Evolutionary conservation across 305 asterid species (phyloP), one percentile per base, ranked within the genome.

Genomic region (Fraxinus greggii): DNA sequence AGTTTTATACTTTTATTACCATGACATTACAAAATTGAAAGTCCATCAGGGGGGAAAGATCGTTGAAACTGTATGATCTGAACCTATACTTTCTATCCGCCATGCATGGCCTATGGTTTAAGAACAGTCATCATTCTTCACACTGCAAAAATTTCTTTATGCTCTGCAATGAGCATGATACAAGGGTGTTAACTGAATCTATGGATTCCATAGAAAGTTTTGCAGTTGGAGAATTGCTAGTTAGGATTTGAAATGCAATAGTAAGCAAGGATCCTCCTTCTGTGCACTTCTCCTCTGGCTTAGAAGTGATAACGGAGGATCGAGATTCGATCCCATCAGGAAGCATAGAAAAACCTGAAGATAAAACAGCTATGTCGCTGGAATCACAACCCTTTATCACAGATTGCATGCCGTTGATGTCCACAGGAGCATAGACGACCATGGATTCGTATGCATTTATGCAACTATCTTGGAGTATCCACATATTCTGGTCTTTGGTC

Each of bases 261-360:
- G 97, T 93, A 7, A 95, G 92, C 84, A 95, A 65, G 4, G 98
- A 92, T 77, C 97, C 98, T 45, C 93, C 98, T 86, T 89, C 97
- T 36, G 93, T 78, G 84, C 86, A 82, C 88, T 90, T 90, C 83
- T 92, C 97, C 65, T 91, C 94, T 24, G 91, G 88, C 83, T 65
- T 86, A 23, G 93, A 92, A 79, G 90, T 92, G 86, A 93, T 89
- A 4, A 93, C 89, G 76, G 83, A 81, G 0, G 91, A 90, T 90
- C 93, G 89, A 1, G 93, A 90, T 81, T 95, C 97, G 13, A 88
- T 26, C 67, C 98, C 95, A 65, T 95, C 97, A 0, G 97, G 90
- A n/a, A 92, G 92, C 79, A 95, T 91, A 17, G 97, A 89, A 90
- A 93, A 95, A 21, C 98, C 98, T 0, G 97, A 95, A n/a, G 98